Evolutionary conservation across 345 rosid species (phyloP).

Genomic region (Limnanthes douglasii): DNA sequence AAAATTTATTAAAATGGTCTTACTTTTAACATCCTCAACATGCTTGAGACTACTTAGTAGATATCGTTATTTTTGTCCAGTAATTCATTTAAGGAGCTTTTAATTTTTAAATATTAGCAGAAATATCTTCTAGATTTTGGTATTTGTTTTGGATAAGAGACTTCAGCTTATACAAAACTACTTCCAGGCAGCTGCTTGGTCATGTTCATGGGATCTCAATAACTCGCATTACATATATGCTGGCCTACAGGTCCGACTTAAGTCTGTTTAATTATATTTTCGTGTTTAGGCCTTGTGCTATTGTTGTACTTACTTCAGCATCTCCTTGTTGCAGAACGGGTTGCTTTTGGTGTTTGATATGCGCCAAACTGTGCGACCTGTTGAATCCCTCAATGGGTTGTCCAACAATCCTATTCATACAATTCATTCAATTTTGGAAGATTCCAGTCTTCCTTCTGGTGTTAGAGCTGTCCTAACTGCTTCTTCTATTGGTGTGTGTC

Average conservation of each 20-base stretch:
- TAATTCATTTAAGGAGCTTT: background rate
- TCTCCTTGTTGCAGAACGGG: conserved; percentile 39
- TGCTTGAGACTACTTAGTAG: background rate
- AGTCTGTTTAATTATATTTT: conserved; percentile 4
- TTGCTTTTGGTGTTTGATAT: conserved; percentile 57
- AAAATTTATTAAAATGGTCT: too few relatives aligned
- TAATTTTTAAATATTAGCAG: background rate
- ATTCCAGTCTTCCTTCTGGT: conserved; percentile 19
- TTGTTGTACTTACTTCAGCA: background rate
- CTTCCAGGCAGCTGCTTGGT: conserved; percentile 76
- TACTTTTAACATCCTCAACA: background rate
- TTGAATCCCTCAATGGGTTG: conserved; percentile 43
- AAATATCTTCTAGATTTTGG: background rate
- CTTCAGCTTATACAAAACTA: conserved; percentile 1
- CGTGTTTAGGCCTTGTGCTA: background rate
- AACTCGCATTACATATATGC: conserved; percentile 54
- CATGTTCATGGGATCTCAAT: conserved; percentile 82
- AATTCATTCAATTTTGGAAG: conserved; percentile 28
- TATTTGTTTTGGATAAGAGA: background rate
- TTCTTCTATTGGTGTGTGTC: conserved; percentile 68
- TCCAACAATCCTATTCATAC: conserved; percentile 69
- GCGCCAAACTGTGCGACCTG: conserved; percentile 55
- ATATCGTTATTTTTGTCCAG: background rate
- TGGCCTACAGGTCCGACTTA: conserved; percentile 58
- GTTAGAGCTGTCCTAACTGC: conserved; percentile 44